Conservation (phyloP, 2,329 filamentous ascomycete species). For the Hypoxylon sp. region DNA sequence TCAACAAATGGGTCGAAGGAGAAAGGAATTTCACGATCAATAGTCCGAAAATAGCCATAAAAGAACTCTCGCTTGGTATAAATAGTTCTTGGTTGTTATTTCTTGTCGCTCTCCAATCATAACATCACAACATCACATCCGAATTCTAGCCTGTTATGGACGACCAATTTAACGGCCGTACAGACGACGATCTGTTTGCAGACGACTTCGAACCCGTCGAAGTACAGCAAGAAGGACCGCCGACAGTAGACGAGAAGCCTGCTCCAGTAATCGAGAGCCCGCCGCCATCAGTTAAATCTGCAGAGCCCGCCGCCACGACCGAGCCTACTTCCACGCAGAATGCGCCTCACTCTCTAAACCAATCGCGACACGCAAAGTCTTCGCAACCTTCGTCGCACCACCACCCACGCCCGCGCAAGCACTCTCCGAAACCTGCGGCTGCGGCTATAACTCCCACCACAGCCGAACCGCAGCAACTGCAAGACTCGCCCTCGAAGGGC, state of each 20-base stretch:
- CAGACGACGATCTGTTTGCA: constrained; percentile 74
- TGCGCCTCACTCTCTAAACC: constrained; percentile 51
- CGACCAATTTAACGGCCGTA: constrained; percentile 73
- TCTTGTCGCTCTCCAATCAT: not conserved
- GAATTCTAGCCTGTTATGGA: constrained; percentile 62
- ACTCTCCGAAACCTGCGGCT: constrained; percentile 41
- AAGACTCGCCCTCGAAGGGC: constrained; percentile 19
- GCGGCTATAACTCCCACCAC: constrained; percentile 21
- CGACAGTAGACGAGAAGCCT: constrained; percentile 16
- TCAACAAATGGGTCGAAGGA: not conserved
- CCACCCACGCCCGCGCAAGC: constrained; percentile 47
- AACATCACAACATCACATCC: not conserved
- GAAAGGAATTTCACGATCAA: not conserved
- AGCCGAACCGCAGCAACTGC: constrained; percentile 21
- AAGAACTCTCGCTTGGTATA: not conserved
- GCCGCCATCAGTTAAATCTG: constrained; percentile 32
- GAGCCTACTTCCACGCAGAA: constrained; percentile 32
- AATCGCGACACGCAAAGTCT: constrained; percentile 55
- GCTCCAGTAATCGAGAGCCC: constrained; percentile 27
- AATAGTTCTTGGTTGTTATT: constrained; percentile 1
- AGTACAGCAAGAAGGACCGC: constrained; percentile 35
- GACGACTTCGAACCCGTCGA: constrained; percentile 73
- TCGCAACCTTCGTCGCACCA: constrained; percentile 31
- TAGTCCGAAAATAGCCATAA: constrained; percentile 1
- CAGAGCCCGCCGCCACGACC: constrained; percentile 26